Percentiles rank a stretch among this genome's conserved stretches.
phyloP scores from a whole-genome alignment of 139 green algal genomes.

The Mychonastes homosphaera region DNA sequence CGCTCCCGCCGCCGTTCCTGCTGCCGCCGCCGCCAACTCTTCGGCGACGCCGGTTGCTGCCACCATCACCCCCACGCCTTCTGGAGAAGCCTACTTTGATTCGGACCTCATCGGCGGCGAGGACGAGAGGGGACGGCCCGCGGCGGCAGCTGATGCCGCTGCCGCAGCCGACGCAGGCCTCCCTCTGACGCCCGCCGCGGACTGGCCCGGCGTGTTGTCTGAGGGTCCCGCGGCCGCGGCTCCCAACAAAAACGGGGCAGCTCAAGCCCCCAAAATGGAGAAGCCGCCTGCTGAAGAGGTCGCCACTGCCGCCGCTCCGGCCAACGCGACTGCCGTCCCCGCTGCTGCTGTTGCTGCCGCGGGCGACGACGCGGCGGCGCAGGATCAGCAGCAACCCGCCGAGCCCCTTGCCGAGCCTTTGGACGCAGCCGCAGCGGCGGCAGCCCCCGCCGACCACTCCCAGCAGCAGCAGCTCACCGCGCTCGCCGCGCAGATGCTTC shows the following conservation, averaged over 20 bases:
- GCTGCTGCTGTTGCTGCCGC: not conserved
- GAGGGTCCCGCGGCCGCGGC: too few relatives aligned
- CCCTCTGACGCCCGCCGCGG: too few relatives aligned
- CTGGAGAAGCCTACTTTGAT: too few relatives aligned
- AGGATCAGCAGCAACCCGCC: not conserved
- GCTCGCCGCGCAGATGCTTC: not conserved
- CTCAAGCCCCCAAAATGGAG: not conserved
- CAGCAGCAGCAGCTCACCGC: not conserved
- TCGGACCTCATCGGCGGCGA: too few relatives aligned
- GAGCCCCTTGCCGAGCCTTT: not conserved
- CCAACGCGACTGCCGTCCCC: not conserved
- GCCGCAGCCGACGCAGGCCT: too few relatives aligned
- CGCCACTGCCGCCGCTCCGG: not conserved
- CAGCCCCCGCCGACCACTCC: not conserved
- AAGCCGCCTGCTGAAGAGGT: constrained; percentile 3
- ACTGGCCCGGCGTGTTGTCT: too few relatives aligned
- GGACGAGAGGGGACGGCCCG: too few relatives aligned
- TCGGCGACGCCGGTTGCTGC: too few relatives aligned
- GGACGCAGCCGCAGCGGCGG: not conserved
- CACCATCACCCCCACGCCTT: too few relatives aligned
- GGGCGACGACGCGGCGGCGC: not conserved
- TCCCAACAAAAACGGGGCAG: not conserved
- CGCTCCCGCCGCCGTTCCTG: too few relatives aligned
- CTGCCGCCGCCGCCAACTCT: too few relatives aligned
- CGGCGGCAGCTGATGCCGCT: too few relatives aligned